Evolutionary conservation across 176 grass and related monocot species (phyloP).

Genomic region (Melocanna baccifera): DNA sequence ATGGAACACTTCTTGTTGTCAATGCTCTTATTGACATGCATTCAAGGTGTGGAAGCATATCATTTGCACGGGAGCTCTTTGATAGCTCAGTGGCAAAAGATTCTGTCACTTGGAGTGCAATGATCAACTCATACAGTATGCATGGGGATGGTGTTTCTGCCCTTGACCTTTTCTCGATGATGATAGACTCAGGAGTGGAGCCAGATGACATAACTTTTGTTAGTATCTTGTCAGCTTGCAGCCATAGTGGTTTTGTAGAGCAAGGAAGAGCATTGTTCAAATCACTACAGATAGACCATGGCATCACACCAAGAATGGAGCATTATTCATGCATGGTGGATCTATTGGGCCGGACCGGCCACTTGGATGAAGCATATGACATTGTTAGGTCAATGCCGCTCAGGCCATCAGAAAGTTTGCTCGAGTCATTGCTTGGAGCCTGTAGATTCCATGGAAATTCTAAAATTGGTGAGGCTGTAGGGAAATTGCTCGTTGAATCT

Average conservation of each 20-base stretch:
- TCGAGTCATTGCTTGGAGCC: constrained; percentile 73
- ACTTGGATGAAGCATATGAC: constrained; percentile 65
- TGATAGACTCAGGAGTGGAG: constrained; percentile 47
- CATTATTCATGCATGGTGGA: constrained; percentile 78
- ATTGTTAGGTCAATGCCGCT: constrained; percentile 54
- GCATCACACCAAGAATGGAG: constrained; percentile 57
- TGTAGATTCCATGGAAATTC: constrained; percentile 61
- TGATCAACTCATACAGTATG: constrained; percentile 69
- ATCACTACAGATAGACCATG: constrained; percentile 45
- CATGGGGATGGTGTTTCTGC: constrained; percentile 57
- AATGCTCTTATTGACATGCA: constrained; percentile 65
- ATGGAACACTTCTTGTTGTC: constrained; percentile 14
- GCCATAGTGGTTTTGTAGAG: constrained; percentile 55
- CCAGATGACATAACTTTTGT: constrained; percentile 67
- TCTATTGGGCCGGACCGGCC: constrained; percentile 61
- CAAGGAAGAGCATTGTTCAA: constrained; percentile 57
- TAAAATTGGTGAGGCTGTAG: constrained; percentile 56
- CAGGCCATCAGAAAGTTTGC: constrained; percentile 54
- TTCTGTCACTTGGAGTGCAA: constrained; percentile 59
- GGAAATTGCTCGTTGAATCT: constrained; percentile 46
- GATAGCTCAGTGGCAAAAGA: constrained; percentile 46
- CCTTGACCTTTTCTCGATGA: constrained; percentile 52
- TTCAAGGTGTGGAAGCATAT: constrained; percentile 59
- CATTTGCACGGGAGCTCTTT: constrained; percentile 52
- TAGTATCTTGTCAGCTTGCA: constrained; percentile 63